Evolutionary conservation across 129 eudicot species (phyloP).

Genomic region (carrot (Daucus carota)): DNA sequence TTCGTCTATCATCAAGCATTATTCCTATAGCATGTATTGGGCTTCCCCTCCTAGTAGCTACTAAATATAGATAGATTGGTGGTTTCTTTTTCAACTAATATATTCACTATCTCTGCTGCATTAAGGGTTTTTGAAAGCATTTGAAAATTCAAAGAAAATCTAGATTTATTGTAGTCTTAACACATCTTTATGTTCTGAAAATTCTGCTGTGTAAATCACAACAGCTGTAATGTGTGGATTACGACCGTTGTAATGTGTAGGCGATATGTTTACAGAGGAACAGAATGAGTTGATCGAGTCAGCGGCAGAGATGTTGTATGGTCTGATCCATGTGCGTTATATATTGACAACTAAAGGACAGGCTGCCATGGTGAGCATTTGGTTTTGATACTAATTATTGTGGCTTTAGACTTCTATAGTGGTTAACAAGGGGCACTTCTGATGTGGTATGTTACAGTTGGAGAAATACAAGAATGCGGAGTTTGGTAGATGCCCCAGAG

Average conservation of each 20-base stretch:
- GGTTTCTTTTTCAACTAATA: neutral
- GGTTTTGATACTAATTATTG: neutral
- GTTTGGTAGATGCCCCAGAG: slow-evolving; percentile 50
- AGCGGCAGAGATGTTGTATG: slow-evolving; percentile 16
- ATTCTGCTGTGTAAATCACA: neutral
- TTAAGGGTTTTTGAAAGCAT: neutral
- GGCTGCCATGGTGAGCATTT: slow-evolving; percentile 73
- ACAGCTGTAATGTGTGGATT: slow-evolving; percentile 5
- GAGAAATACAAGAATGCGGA: slow-evolving; percentile 86
- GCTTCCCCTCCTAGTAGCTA: neutral
- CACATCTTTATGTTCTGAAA: neutral
- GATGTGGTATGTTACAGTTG: slow-evolving; percentile 32
- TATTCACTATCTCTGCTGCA: neutral
- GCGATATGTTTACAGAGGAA: slow-evolving; percentile 8
- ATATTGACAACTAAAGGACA: slow-evolving; percentile 85
- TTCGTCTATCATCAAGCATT: neutral
- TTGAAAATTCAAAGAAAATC: neutral
- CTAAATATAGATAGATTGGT: neutral
- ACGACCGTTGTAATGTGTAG: neutral
- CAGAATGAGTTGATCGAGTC: slow-evolving; percentile 3
- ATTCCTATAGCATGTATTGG: neutral
- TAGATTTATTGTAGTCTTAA: neutral
- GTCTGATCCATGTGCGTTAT: slow-evolving; percentile 90
- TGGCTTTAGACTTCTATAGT: neutral
- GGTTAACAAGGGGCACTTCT: neutral